Conservation (phyloP, 2,329 filamentous ascomycete species). For the Alternaria ventricosa region DNA sequence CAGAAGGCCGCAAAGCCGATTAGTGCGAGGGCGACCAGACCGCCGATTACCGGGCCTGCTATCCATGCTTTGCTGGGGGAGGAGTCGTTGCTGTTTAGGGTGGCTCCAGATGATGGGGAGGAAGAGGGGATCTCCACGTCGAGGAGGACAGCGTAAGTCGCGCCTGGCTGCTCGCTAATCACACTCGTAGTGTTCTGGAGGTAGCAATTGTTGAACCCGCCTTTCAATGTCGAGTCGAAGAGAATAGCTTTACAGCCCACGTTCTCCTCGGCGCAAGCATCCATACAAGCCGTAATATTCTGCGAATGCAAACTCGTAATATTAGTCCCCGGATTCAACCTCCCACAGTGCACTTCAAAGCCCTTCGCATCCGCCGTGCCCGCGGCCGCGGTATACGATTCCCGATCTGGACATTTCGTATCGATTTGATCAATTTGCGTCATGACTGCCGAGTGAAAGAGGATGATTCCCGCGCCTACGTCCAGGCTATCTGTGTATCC, state of each 20-base stretch:
- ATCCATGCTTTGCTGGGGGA: conserved; percentile 34
- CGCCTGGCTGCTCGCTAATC: conserved; percentile 20
- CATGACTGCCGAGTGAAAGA: conserved; percentile 36
- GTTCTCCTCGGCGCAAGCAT: conserved; percentile 32
- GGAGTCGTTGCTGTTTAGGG: background rate
- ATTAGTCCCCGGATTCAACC: conserved; percentile 37
- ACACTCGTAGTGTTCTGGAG: conserved; percentile 39
- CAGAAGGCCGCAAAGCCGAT: conserved; percentile 23
- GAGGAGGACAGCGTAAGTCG: conserved; percentile 30
- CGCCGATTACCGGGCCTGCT: conserved; percentile 36
- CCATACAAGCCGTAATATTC: conserved; percentile 40
- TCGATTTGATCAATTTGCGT: conserved; percentile 31
- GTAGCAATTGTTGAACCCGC: conserved; percentile 43
- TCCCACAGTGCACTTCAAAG: conserved; percentile 41
- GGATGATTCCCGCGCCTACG: background rate
- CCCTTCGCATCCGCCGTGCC: conserved; percentile 18
- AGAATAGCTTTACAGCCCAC: conserved; percentile 34
- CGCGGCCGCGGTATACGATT: conserved; percentile 14
- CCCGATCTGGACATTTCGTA: conserved; percentile 21
- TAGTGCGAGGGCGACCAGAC: conserved; percentile 21
- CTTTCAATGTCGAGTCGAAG: conserved; percentile 32
- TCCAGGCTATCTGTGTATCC: conserved; percentile 8
- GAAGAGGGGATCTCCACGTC: conserved; percentile 11
- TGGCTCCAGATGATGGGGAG: background rate
- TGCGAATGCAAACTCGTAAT: conserved; percentile 35